These are phyloP conservation scores for Rhodotorula sp. DNA, from an alignment of 1,284 basidiomycete genomes.

Conservation along the genomic window DNA sequence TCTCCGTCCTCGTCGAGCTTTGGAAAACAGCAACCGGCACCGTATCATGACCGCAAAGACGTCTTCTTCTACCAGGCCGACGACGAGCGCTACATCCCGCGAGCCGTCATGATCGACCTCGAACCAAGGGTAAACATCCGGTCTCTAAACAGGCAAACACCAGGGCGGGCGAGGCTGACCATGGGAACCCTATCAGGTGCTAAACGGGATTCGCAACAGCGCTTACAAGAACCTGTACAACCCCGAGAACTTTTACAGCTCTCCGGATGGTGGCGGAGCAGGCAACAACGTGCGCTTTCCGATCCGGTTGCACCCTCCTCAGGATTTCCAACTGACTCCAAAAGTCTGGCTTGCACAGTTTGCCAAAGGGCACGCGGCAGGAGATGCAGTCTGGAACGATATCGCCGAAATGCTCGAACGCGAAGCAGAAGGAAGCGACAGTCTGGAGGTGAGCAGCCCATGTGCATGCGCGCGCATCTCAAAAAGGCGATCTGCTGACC, in stretches of 20 bases:
- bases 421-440: slow-evolving; percentile 97
- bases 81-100: slow-evolving; percentile 98
- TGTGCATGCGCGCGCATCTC: slow-evolving; percentile 31
- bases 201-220: slow-evolving; percentile 85
- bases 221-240: slow-evolving; percentile 93
- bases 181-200: slow-evolving; percentile 63
- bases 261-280: slow-evolving; percentile 93
- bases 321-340: neutral
- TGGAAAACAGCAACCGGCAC: neutral
- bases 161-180: neutral
- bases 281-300: slow-evolving; percentile 70
- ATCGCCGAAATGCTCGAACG: slow-evolving; percentile 99
- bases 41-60: slow-evolving; percentile 77
- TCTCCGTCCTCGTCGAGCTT: slow-evolving; percentile 54
- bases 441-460: slow-evolving; percentile 71
- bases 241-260: slow-evolving; percentile 95
- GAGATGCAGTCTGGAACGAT: slow-evolving; percentile 91
- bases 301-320: neutral
- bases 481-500: neutral
- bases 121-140: slow-evolving; percentile 77
- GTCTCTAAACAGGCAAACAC: neutral
- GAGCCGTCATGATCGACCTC: slow-evolving; percentile 94
- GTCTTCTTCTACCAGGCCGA: slow-evolving; percentile 99
- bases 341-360: slow-evolving; percentile 16
- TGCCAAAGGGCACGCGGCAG: slow-evolving; percentile 61